These are phyloP conservation scores for Silene uniflora DNA, from an alignment of 148 eudicot genomes.

Conservation along the genomic window DNA sequence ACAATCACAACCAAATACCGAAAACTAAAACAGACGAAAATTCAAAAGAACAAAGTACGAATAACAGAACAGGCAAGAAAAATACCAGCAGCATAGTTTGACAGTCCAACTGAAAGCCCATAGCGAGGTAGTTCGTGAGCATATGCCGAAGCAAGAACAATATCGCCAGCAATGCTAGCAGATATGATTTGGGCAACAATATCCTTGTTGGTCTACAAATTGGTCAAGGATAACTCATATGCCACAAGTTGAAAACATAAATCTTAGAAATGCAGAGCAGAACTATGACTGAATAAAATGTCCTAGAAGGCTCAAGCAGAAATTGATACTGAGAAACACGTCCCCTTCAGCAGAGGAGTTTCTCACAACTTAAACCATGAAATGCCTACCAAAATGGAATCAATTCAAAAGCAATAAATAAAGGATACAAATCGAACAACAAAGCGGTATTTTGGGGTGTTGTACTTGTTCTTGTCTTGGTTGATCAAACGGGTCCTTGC, in stretches of 20 bases:
- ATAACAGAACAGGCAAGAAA: not conserved
- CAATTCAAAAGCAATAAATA: not conserved
- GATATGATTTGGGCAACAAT: slow-evolving; percentile 59
- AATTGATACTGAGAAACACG: too few species aligned
- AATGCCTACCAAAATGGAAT: too few species aligned
- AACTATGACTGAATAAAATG: too few species aligned
- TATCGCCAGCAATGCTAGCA: slow-evolving; percentile 64
- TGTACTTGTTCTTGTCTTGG: slow-evolving; percentile 89
- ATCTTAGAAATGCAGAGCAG: too few species aligned
- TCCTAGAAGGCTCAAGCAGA: too few species aligned
- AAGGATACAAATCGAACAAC: slow-evolving; percentile 76
- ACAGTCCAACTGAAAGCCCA: slow-evolving; percentile 76
- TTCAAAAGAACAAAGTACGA: not conserved
- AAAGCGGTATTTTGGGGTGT: slow-evolving; percentile 77
- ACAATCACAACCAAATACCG: not conserved
- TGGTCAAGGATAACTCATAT: slow-evolving; percentile 16
- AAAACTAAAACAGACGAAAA: not conserved
- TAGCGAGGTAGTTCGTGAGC: slow-evolving; percentile 67
- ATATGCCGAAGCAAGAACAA: slow-evolving; percentile 62
- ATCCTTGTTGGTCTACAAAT: slow-evolving; percentile 60
- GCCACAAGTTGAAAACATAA: too few species aligned
- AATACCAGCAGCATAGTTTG: slow-evolving; percentile 74
- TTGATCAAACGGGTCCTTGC: slow-evolving; percentile 73
- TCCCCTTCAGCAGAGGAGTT: too few species aligned
- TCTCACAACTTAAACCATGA: too few species aligned